phyloP scores from a whole-genome alignment of 2,329 filamentous ascomycete species.

The Diaporthe citriasiana region DNA sequence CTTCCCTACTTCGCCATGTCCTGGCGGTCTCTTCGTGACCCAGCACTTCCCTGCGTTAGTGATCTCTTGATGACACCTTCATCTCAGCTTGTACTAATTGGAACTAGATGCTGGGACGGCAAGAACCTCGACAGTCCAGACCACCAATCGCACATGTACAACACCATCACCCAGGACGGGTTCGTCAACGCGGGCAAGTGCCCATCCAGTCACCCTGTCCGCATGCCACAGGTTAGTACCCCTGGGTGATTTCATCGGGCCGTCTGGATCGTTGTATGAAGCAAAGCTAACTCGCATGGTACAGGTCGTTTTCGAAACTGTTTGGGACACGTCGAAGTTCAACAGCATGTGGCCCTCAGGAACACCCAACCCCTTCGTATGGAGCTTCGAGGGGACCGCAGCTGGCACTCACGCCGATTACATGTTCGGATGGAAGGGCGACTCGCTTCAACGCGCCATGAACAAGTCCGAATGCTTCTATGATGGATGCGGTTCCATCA shows the following conservation, averaged over 20 bases:
- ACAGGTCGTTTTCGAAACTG: constrained; percentile 57
- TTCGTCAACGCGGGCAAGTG: constrained; percentile 47
- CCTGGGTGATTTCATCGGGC: not conserved
- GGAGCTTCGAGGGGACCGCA: constrained; percentile 48
- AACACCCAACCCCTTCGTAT: constrained; percentile 50
- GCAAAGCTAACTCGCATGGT: not conserved
- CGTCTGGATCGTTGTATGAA: too few species aligned
- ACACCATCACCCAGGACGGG: constrained; percentile 46
- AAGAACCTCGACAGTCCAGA: constrained; percentile 66
- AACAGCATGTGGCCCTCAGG: constrained; percentile 55
- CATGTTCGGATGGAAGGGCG: constrained; percentile 54
- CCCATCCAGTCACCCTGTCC: constrained; percentile 50
- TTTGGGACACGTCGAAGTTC: constrained; percentile 59
- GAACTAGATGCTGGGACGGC: constrained; percentile 71
- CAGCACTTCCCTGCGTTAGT: constrained; percentile 51
- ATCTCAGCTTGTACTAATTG: constrained; percentile 49
- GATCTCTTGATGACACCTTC: constrained; percentile 60
- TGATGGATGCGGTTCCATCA: constrained; percentile 35
- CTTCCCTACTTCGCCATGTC: constrained; percentile 57
- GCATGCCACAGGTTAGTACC: constrained; percentile 48
- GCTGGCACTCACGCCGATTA: constrained; percentile 52
- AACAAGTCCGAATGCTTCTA: constrained; percentile 43
- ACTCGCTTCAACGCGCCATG: constrained; percentile 52
- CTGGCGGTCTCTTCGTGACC: constrained; percentile 54
- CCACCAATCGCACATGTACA: constrained; percentile 57